These are phyloP conservation scores for Venturia carpophila DNA, from an alignment of 2,329 filamentous ascomycete genomes.

Conservation along the genomic window DNA sequence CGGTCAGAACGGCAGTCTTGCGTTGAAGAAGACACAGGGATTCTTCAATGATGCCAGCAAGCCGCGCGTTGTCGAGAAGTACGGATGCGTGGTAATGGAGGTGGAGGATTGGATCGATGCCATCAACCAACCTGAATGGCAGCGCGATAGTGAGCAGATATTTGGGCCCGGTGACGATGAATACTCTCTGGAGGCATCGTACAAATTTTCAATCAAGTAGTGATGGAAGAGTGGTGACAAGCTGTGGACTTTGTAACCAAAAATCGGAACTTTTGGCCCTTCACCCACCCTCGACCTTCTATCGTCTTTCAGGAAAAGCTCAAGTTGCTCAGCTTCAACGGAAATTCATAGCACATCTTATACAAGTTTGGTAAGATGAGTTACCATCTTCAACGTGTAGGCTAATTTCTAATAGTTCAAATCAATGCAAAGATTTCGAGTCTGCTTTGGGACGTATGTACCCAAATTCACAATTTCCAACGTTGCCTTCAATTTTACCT, in stretches of 20 bases:
- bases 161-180: conserved; percentile 38
- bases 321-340: no score
- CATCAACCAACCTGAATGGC: conserved; percentile 89
- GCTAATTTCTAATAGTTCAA: no score
- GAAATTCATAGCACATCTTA: background rate
- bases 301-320: no score
- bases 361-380: background rate
- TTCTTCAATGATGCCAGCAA: conserved; percentile 46
- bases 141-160: conserved; percentile 49
- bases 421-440: no score
- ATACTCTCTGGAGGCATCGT: conserved; percentile 39
- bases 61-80: conserved; percentile 59
- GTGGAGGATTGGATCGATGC: conserved; percentile 90
- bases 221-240: background rate
- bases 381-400: no score
- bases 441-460: no score
- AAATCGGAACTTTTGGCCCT: no score
- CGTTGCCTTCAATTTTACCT: no score
- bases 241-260: background rate
- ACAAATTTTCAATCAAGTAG: conserved; percentile 33
- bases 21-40: conserved; percentile 65
- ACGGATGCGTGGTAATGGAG: conserved; percentile 84
- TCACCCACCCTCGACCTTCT: no score
- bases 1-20: conserved; percentile 56
- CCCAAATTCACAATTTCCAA: no score